Evolutionary conservation across 2,329 filamentous ascomycete genomes (phyloP), one percentile per base, ranked within the genome.

Genomic region (Exserohilum turcica): DNA sequence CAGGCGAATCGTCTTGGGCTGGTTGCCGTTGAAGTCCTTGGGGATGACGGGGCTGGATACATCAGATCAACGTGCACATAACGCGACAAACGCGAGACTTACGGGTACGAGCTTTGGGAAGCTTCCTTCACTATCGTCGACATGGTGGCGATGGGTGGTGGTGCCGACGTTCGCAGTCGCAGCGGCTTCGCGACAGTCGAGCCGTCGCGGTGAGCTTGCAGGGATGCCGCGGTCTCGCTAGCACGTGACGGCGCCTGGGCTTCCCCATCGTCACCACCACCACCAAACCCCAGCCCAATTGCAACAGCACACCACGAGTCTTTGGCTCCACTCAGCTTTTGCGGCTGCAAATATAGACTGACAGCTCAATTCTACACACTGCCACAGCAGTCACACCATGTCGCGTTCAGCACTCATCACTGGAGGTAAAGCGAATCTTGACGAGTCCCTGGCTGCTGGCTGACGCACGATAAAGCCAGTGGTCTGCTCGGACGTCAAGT

Each of bases 1-100:
- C 21, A 99, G 85, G 47, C 90, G 90, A 70, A 99, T 92, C 2
- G 92, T 94, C 65, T 87, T 80, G 29, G 93, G 91, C 76, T 99
- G 94, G 74, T 93, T 92, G 46, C 85, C 87, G 72, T 92, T 90
- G 83, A 99, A 99, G 63, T 86, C 78, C 59, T 90, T 86, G 21
- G 92, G 92, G 47, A 91, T 83, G 58, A 87, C 86, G 19, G 93
- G 92, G 15, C 84, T 85, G 44, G 24, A 15, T n/a, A 8, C 16
- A 32, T 67, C 32, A 54, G 45, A 35, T 28, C 1, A n/a, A 13
- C 13, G 2, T 5, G 6, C 8, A 6, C 2, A 9, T 5, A 15
- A 8, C 1, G 12, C 6, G 13, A 6, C 1, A 19, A 21, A 5
- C 16, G 3, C 8, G 1, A 21, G 2, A 74, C 80, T 61, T 73